Conservation (phyloP, 2,329 filamentous ascomycete species). For the Sclerotinia trifoliorum region DNA sequence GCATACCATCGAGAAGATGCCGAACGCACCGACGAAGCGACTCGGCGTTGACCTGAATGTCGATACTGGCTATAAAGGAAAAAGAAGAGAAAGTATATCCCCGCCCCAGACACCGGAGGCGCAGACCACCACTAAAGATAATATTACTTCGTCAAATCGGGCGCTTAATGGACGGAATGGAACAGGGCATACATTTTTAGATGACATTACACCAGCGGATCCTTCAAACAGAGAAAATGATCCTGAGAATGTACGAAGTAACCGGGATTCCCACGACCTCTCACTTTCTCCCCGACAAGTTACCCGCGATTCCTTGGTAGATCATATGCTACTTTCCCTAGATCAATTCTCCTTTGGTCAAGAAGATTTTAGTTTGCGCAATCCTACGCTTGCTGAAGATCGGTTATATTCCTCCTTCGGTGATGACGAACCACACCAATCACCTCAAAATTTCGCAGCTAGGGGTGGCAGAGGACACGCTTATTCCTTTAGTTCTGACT, state of each 20-base stretch:
- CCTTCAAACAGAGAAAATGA: constrained; percentile 34
- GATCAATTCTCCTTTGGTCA: constrained; percentile 71
- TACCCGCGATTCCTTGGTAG: constrained; percentile 85
- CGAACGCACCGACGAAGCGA: constrained; percentile 33
- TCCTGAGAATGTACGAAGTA: constrained; percentile 24
- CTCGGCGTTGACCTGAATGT: constrained; percentile 36
- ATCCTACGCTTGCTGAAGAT: constrained; percentile 35
- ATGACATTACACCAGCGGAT: constrained; percentile 40
- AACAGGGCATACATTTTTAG: constrained; percentile 39
- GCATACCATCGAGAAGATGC: constrained; percentile 35
- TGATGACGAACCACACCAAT: constrained; percentile 36
- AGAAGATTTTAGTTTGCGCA: constrained; percentile 33
- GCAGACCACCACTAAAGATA: constrained; percentile 32
- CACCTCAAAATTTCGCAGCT: constrained; percentile 33
- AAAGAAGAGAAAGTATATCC: constrained; percentile 31
- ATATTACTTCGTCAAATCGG: constrained; percentile 29
- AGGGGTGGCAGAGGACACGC: constrained; percentile 41
- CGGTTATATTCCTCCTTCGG: constrained; percentile 36
- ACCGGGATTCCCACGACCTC: constrained; percentile 64
- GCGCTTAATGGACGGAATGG: constrained; percentile 35
- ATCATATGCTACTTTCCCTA: constrained; percentile 92
- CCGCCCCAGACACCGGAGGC: constrained; percentile 36
- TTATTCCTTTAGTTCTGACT: constrained; percentile 62
- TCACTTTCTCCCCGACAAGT: constrained; percentile 74
- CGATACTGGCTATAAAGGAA: constrained; percentile 37